phyloP scores from a whole-genome alignment of 1,139 yeast genomes.

The Pichia norvegensis region DNA sequence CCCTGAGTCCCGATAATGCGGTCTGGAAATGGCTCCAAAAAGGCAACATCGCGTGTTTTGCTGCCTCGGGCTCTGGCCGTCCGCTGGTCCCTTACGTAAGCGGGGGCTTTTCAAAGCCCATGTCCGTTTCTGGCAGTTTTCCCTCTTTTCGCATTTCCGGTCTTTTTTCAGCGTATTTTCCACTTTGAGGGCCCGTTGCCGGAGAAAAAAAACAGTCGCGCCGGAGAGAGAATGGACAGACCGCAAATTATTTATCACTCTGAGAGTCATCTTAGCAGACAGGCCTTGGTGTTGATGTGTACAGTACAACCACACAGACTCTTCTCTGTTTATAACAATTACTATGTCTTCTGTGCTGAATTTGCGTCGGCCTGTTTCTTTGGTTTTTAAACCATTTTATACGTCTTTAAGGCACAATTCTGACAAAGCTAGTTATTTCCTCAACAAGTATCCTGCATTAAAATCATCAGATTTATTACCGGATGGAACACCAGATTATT shows the following conservation, averaged over 20 bases:
- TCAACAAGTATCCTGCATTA: conserved; percentile 40
- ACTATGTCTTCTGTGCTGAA: not conserved
- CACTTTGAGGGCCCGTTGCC: no score
- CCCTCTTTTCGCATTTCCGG: no score
- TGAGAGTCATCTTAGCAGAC: no score
- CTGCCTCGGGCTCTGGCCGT: not conserved
- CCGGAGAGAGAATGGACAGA: no score
- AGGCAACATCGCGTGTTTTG: not conserved
- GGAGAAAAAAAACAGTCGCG: no score
- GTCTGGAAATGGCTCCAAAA: not conserved
- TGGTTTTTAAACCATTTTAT: not conserved
- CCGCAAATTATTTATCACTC: no score
- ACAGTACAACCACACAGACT: no score
- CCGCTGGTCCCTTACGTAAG: not conserved
- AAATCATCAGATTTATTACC: conserved; percentile 43
- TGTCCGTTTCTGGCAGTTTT: no score
- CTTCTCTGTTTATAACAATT: no score
- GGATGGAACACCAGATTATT: conserved; percentile 82
- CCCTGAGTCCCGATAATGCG: not conserved
- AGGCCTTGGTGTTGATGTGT: no score
- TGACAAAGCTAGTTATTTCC: conserved; percentile 3
- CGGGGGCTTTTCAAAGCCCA: not conserved
- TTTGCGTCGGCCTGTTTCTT: not conserved
- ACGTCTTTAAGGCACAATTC: not conserved
- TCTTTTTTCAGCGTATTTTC: no score